Conservation (phyloP, 352 stramenopile genomes). For the Pythium scleroteichum region DNA sequence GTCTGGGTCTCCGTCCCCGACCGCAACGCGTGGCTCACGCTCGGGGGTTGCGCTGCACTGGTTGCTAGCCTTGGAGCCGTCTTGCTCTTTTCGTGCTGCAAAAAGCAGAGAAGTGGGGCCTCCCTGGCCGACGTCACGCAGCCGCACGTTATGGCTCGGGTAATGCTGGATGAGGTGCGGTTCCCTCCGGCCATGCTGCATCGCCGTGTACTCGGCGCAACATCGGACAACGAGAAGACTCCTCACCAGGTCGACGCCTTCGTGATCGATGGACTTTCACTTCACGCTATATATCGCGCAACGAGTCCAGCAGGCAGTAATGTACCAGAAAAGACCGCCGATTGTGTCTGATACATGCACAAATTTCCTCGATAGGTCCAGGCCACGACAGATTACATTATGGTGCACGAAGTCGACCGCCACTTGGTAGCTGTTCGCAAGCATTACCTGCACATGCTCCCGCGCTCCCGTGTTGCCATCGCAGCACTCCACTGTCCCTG, state of each 20-base stretch:
- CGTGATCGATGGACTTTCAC: slow-evolving; percentile 6
- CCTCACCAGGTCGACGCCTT: slow-evolving; percentile 2
- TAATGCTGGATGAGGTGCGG: slow-evolving; percentile 15
- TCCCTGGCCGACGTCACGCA: not conserved
- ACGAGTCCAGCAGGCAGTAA: no score
- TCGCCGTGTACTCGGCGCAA: slow-evolving; percentile 1
- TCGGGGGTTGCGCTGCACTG: slow-evolving; percentile 8
- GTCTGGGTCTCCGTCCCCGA: slow-evolving; percentile 14
- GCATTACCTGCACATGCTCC: no score
- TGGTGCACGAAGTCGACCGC: no score
- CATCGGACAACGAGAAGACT: not conserved
- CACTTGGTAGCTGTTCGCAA: no score
- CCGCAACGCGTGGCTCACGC: slow-evolving; percentile 15
- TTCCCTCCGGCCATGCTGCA: slow-evolving; percentile 15
- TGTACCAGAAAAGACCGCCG: no score
- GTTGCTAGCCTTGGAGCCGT: not conserved
- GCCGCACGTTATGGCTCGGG: slow-evolving; percentile 16
- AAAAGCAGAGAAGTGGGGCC: not conserved
- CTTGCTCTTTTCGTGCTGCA: not conserved
- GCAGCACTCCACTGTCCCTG: no score
- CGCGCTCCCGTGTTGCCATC: no score
- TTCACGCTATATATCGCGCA: not conserved
- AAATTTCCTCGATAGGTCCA: no score
- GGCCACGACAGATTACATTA: no score
- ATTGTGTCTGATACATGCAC: no score